Percentiles rank a stretch among this genome's conserved stretches.
These are phyloP conservation scores for Lablab purpureus DNA, from an alignment of 306 rosid genomes.

Conservation along the genomic window DNA sequence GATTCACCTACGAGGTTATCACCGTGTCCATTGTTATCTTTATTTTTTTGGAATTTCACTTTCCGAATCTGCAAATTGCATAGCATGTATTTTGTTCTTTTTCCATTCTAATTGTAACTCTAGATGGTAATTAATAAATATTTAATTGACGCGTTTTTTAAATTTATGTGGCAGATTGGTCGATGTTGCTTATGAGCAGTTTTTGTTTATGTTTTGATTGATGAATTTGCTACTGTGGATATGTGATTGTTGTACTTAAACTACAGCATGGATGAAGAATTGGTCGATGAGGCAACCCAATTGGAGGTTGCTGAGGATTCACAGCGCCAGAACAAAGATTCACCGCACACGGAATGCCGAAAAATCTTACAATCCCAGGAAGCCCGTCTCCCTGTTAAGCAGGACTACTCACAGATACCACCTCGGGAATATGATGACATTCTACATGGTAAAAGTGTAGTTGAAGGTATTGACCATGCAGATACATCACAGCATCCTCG, in stretches of 20 bases:
- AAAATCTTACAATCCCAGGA: constrained; percentile 58
- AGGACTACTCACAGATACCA: constrained; percentile 30
- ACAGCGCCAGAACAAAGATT: constrained; percentile 64
- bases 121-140: neutral
- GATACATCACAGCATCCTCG: constrained; percentile 55
- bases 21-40: neutral
- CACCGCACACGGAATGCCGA: constrained; percentile 44
- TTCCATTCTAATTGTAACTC: neutral
- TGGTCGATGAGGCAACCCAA: constrained; percentile 60
- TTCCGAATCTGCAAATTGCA: constrained; percentile 29
- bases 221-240: constrained; percentile 27
- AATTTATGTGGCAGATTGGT: constrained; percentile 34
- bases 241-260: constrained; percentile 53
- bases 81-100: neutral
- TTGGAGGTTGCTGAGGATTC: constrained; percentile 58
- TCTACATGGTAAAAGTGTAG: constrained; percentile 54
- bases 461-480: constrained; percentile 42
- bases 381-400: constrained; percentile 46
- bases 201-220: constrained; percentile 42
- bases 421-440: constrained; percentile 51
- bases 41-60: constrained; percentile 25
- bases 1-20: neutral
- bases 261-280: constrained; percentile 67
- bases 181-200: constrained; percentile 16
- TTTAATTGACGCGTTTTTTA: constrained; percentile 14